Conservation (phyloP, 78 protist species). For the Dictyostelium brefeldianum region DNA sequence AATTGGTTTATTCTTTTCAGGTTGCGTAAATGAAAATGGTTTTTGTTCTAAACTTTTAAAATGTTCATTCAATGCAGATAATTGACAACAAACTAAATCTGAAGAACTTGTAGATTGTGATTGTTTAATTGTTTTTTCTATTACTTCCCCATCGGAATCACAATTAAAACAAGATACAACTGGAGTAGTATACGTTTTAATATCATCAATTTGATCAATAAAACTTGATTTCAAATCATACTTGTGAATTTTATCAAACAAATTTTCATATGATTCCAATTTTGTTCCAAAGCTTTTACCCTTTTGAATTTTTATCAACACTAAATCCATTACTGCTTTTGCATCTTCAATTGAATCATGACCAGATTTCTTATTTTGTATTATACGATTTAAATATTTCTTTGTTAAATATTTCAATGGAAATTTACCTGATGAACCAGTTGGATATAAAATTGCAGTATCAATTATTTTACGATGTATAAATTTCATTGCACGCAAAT, state of each 20-base stretch:
- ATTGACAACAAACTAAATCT: slow-evolving; percentile 34
- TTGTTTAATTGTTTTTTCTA: slow-evolving; percentile 25
- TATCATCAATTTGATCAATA: slow-evolving; percentile 43
- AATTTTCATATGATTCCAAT: slow-evolving; percentile 1
- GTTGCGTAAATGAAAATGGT: neutral
- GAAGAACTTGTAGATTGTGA: neutral
- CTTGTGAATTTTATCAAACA: slow-evolving; percentile 23
- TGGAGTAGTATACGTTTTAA: slow-evolving; percentile 22
- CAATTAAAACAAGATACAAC: slow-evolving; percentile 38
- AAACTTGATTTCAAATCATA: slow-evolving; percentile 25
- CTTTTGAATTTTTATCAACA: slow-evolving; percentile 56
- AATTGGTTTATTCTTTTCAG: neutral
- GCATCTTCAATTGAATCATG: slow-evolving; percentile 81
- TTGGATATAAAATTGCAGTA: slow-evolving; percentile 86
- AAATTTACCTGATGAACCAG: slow-evolving; percentile 46
- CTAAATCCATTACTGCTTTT: slow-evolving; percentile 67
- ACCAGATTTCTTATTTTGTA: slow-evolving; percentile 46
- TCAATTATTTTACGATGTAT: slow-evolving; percentile 87
- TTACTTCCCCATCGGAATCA: slow-evolving; percentile 28
- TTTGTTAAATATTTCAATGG: slow-evolving; percentile 65
- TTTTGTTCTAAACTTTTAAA: slow-evolving; percentile 20
- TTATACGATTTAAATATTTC: slow-evolving; percentile 39
- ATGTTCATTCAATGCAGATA: slow-evolving; percentile 15
- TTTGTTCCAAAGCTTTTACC: slow-evolving; percentile 70
- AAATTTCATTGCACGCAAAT: slow-evolving; percentile 85